These are phyloP conservation scores for Narthecium ossifragum DNA, from an alignment of 106 monocot species.

Conservation along the genomic window DNA sequence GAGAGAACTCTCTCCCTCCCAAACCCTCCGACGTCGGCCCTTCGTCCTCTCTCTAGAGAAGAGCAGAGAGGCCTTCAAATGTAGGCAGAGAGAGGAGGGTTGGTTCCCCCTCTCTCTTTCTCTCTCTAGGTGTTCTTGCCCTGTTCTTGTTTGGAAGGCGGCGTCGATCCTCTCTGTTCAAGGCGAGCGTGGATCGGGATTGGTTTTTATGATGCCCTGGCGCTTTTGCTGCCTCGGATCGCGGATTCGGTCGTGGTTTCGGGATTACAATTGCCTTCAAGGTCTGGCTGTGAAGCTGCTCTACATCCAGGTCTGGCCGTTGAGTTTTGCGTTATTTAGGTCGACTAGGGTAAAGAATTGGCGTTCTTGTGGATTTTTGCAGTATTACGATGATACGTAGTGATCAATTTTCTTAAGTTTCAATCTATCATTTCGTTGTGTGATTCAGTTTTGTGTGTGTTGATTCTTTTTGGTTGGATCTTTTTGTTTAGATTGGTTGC, in stretches of 20 bases:
- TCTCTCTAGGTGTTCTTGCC: no score
- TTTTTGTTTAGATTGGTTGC: constrained; percentile 63
- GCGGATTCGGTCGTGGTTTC: constrained; percentile 65
- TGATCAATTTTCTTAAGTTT: no score
- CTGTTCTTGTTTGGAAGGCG: no score
- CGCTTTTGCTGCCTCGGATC: constrained; percentile 23
- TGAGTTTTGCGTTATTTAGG: no score
- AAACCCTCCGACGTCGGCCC: no score
- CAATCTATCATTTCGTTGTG: not conserved
- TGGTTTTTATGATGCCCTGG: constrained; percentile 30
- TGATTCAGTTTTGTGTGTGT: not conserved
- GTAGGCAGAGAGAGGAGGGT: no score
- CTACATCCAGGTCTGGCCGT: constrained; percentile 59
- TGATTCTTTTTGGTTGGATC: not conserved
- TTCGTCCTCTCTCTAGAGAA: no score
- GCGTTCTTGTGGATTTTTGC: not conserved
- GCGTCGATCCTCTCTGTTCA: no score
- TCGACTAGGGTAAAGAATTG: no score
- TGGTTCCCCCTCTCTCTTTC: not conserved
- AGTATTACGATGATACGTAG: no score
- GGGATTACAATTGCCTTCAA: constrained; percentile 74
- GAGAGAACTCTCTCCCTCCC: no score
- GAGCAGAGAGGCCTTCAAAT: no score
- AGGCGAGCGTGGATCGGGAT: not conserved
- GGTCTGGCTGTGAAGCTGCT: constrained; percentile 58